These are phyloP conservation scores for Cryphonectria parasitica DNA, from an alignment of 2,329 filamentous ascomycete genomes.

Conservation along the genomic window DNA sequence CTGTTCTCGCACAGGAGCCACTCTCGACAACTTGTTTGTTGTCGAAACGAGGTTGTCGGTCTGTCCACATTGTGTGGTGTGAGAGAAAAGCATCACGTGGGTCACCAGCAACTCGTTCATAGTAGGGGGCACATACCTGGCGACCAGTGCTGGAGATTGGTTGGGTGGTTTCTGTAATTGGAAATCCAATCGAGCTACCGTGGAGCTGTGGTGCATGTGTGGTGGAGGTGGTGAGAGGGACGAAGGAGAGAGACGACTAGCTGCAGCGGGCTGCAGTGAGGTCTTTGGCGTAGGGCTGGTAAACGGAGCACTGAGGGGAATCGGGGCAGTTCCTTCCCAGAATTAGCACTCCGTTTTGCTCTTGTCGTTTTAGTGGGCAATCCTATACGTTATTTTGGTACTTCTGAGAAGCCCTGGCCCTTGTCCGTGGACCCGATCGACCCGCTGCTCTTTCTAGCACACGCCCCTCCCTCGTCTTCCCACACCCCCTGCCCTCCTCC, in stretches of 20 bases:
- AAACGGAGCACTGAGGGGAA: constrained; percentile 8
- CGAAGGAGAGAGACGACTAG: background rate
- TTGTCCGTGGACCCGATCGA: background rate
- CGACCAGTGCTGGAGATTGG: background rate
- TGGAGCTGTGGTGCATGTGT: background rate
- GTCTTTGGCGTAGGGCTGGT: constrained; percentile 7
- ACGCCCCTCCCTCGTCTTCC: background rate
- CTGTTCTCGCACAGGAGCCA: background rate
- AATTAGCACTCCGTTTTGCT: constrained; percentile 15
- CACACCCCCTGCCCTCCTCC: background rate
- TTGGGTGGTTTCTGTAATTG: background rate
- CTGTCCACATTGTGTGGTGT: too few relatives aligned
- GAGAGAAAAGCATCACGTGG: background rate
- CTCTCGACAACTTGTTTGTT: background rate
- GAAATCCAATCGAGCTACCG: background rate
- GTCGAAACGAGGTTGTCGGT: background rate
- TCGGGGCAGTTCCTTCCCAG: background rate
- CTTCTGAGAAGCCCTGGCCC: constrained; percentile 12
- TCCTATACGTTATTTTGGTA: constrained; percentile 12
- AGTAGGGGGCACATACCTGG: background rate
- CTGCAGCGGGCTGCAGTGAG: background rate
- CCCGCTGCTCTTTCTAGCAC: background rate
- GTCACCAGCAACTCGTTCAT: background rate
- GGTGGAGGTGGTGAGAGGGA: background rate
- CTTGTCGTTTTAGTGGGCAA: background rate